Percentiles rank a stretch among this genome's conserved stretches.
Evolutionary conservation across 2,329 filamentous ascomycete species (phyloP).

Genomic region (Colletotrichum sp.): DNA sequence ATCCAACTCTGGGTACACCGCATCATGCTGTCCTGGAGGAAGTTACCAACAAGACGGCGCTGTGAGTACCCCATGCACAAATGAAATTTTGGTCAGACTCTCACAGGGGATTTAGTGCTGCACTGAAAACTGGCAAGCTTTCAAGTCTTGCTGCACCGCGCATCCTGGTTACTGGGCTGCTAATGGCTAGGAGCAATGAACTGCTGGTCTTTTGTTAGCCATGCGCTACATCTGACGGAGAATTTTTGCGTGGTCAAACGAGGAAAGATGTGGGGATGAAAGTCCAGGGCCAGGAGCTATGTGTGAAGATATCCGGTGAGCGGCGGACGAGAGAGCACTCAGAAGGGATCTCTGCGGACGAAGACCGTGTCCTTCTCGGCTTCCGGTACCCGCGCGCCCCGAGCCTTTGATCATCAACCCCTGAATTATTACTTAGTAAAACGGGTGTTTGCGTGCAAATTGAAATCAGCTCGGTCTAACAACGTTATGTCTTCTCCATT

Average conservation of each 20-base stretch:
- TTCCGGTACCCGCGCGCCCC: not conserved
- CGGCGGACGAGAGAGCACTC: not conserved
- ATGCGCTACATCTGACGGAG: not conserved
- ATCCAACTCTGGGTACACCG: conserved; percentile 2
- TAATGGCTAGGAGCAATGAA: not conserved
- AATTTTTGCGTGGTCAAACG: accelerated
- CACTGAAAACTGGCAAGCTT: not conserved
- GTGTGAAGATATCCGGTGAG: accelerated
- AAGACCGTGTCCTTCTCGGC: not conserved
- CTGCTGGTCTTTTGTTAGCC: not conserved
- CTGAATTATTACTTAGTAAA: not conserved
- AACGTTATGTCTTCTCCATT: not conserved
- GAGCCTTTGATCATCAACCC: not conserved
- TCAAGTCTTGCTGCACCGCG: not conserved
- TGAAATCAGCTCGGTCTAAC: not conserved
- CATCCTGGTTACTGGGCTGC: not conserved
- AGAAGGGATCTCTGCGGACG: accelerated
- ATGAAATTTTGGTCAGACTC: not conserved
- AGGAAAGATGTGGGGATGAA: accelerated
- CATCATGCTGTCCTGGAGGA: not conserved
- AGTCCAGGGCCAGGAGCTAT: accelerated
- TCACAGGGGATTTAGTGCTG: not conserved
- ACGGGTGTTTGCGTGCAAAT: not conserved
- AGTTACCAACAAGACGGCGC: not conserved
- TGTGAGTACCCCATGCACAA: not conserved